Percentiles rank a stretch among this genome's conserved stretches.
Conservation (phyloP, 768 basidiomycete species). For the Suillus subaureus region DNA sequence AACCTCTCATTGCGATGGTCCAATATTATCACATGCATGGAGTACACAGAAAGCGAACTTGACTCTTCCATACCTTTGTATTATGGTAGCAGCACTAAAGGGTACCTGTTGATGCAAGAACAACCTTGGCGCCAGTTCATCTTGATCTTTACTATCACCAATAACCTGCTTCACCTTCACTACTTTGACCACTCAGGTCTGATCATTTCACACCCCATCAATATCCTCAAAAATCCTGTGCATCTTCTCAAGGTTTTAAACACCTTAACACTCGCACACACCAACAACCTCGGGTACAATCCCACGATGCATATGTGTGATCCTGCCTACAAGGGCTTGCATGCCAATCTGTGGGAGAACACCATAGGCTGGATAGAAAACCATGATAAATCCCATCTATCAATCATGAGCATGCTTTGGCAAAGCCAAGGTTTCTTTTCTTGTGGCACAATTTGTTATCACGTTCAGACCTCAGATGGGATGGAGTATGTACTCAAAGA, state of each 20-base stretch:
- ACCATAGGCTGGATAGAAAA: not conserved
- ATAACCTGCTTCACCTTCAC: not conserved
- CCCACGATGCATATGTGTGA: slow-evolving; percentile 1
- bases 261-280: not conserved
- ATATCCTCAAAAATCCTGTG: not conserved
- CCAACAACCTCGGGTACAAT: not conserved
- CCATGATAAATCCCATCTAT: not conserved
- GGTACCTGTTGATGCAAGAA: not conserved
- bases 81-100: not conserved
- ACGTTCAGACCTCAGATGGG: not conserved
- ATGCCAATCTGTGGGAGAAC: not conserved
- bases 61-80: not conserved
- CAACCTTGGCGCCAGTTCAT: slow-evolving; percentile 1
- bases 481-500: not conserved
- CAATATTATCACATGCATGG: not conserved
- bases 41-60: not conserved
- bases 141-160: not conserved
- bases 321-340: not conserved
- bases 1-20: not conserved
- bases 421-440: slow-evolving; percentile 2
- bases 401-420: not conserved
- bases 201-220: not conserved
- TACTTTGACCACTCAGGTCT: not conserved
- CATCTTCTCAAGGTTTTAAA: not conserved
- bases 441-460: not conserved